Evolutionary conservation across 1,139 yeast genomes (phyloP).

Genomic region (Wickerhamomyces sp.): DNA sequence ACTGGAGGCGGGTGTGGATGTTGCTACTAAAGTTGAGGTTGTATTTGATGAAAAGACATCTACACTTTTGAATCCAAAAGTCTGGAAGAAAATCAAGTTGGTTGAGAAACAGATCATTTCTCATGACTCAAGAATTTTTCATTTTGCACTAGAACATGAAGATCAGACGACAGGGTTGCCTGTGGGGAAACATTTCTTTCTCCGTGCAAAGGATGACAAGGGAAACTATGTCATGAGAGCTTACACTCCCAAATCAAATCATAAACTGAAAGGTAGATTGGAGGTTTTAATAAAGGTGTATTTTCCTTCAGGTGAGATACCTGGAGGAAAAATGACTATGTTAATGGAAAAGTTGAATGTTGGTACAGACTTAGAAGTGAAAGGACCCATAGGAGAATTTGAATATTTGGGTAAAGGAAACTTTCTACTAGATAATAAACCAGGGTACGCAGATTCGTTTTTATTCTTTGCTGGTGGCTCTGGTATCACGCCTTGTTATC

Average conservation of each 20-base stretch:
- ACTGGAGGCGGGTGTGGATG: constrained; percentile 6
- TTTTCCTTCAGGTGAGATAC: constrained; percentile 24
- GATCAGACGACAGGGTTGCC: constrained; percentile 41
- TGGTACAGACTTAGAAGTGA: constrained; percentile 29
- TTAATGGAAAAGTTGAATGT: constrained; percentile 21
- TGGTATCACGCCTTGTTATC: constrained; percentile 54
- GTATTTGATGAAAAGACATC: constrained; percentile 2
- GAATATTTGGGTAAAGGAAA: constrained; percentile 45
- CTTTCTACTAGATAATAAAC: constrained; percentile 14
- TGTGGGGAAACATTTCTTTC: constrained; percentile 52
- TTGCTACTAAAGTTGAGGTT: background rate
- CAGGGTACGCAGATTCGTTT: constrained; percentile 31
- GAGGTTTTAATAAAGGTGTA: constrained; percentile 27
- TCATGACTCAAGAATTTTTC: constrained; percentile 25
- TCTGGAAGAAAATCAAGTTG: constrained; percentile 20
- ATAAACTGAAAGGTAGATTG: constrained; percentile 23
- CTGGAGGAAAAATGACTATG: constrained; percentile 28
- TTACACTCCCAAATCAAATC: constrained; percentile 43
- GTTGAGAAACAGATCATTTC: constrained; percentile 18
- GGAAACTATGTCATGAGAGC: constrained; percentile 29
- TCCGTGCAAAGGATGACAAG: constrained; percentile 30
- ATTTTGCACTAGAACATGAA: constrained; percentile 24
- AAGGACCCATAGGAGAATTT: constrained; percentile 60
- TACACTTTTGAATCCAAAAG: constrained; percentile 22
- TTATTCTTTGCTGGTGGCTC: constrained; percentile 56